Conservation (phyloP, 2,329 filamentous ascomycete genomes). For the Alternaria metachromatica region DNA sequence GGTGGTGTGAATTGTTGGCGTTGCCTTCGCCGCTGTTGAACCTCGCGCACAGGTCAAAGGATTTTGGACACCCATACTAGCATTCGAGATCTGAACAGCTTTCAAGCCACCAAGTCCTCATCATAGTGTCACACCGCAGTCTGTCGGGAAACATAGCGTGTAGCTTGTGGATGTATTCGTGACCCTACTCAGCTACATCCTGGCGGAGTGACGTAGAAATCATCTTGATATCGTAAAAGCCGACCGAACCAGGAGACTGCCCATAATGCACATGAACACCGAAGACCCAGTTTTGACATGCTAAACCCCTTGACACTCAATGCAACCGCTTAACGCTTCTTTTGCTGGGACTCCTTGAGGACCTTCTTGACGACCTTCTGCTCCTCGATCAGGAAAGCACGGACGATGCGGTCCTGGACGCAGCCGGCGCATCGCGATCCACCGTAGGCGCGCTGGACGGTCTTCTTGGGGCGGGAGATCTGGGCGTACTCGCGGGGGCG, state of each 20-base stretch:
- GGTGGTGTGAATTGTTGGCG: neutral
- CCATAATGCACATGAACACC: constrained; percentile 53
- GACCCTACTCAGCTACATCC: constrained; percentile 46
- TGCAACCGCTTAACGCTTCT: constrained; percentile 58
- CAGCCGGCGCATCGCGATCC: constrained; percentile 98
- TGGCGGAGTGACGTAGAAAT: constrained; percentile 44
- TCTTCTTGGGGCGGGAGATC: constrained; percentile 99
- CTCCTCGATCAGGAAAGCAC: constrained; percentile 99
- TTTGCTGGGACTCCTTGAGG: constrained; percentile 94
- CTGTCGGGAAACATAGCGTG: constrained; percentile 6
- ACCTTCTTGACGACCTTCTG: constrained; percentile 99
- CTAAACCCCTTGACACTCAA: constrained; percentile 34
- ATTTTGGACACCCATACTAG: constrained; percentile 1
- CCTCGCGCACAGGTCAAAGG: neutral
- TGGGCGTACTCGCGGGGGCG: constrained; percentile 97
- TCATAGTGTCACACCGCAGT: constrained; percentile 5
- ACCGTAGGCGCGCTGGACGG: constrained; percentile 94
- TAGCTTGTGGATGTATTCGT: constrained; percentile 44
- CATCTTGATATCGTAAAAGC: constrained; percentile 48
- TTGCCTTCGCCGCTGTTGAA: neutral
- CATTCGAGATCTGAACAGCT: neutral
- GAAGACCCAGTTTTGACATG: constrained; percentile 49
- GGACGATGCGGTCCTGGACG: constrained; percentile 96
- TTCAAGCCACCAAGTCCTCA: neutral
- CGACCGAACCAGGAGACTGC: constrained; percentile 48